Percentiles rank a stretch among this genome's conserved stretches.
Evolutionary conservation across 257 asterid species (phyloP).

Genomic region (Fraxinus excelsior): DNA sequence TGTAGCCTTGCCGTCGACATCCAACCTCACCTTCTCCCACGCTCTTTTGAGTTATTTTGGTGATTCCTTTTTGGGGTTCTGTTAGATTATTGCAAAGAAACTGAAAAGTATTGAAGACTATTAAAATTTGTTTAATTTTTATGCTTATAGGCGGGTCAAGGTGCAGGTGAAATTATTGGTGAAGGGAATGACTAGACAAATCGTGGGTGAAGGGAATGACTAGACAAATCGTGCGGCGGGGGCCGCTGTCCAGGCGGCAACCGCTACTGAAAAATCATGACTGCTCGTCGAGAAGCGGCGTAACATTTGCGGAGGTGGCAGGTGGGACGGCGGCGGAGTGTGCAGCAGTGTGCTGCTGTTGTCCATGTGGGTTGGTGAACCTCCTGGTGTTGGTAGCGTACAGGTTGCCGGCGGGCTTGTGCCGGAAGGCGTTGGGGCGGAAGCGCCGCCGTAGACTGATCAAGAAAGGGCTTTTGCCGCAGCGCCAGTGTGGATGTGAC

Average conservation of each 20-base stretch:
- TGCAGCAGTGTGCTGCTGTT: conserved; percentile 81
- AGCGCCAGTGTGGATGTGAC: conserved; percentile 36
- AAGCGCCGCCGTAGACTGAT: conserved; percentile 49
- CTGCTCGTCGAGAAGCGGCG: no score
- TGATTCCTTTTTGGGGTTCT: not conserved
- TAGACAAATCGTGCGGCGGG: no score
- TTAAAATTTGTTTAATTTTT: no score
- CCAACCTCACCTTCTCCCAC: not conserved
- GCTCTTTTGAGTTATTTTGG: not conserved
- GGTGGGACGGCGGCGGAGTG: conserved; percentile 91
- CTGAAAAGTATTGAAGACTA: no score
- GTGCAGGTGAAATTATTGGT: no score
- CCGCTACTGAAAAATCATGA: no score
- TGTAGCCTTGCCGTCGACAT: not conserved
- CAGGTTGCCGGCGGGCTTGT: conserved; percentile 70
- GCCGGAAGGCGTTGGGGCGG: conserved; percentile 61
- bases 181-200: conserved; percentile 47
- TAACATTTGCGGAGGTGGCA: conserved; percentile 59
- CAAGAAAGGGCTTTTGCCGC: conserved; percentile 36
- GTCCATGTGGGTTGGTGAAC: conserved; percentile 74
- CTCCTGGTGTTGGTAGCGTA: no score
- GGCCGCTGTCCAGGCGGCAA: no score
- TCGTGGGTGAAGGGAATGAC: no score
- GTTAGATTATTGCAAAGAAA: no score
- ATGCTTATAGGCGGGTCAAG: no score